Conservation (phyloP, 768 basidiomycete species). For the Psilocybe subaeruginosa region DNA sequence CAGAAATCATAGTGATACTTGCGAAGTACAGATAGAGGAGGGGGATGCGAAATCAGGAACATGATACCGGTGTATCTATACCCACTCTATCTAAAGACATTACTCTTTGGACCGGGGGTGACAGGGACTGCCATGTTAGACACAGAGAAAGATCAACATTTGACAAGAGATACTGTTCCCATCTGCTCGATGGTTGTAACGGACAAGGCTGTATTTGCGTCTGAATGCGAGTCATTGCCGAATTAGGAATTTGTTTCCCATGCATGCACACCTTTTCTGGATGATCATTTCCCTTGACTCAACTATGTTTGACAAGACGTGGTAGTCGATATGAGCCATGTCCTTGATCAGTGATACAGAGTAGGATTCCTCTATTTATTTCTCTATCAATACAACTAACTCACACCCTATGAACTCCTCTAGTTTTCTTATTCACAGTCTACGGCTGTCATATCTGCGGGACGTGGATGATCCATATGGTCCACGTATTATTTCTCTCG, state of each 20-base stretch:
- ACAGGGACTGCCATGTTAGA: neutral
- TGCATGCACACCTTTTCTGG: neutral
- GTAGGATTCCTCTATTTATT: constrained; percentile 13
- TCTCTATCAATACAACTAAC: neutral
- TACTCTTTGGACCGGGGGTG: neutral
- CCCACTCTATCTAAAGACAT: neutral
- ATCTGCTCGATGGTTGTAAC: constrained; percentile 2
- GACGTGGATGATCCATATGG: constrained; percentile 88
- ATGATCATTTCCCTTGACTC: neutral
- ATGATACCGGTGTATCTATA: neutral
- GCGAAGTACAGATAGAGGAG: constrained; percentile 9
- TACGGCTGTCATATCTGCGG: constrained; percentile 87
- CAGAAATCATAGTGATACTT: constrained; percentile 16
- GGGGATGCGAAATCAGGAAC: neutral
- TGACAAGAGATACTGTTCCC: constrained; percentile 4
- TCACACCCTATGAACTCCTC: constrained; percentile 6
- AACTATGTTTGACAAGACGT: constrained; percentile 6
- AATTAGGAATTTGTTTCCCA: constrained; percentile 6
- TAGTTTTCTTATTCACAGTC: constrained; percentile 78
- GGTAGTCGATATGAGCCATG: constrained; percentile 18
- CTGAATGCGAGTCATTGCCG: neutral
- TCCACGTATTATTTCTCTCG: constrained; percentile 77
- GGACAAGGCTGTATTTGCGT: neutral
- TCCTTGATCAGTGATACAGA: constrained; percentile 27
- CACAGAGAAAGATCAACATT: neutral